These are phyloP conservation scores for Periconia digitata DNA, from an alignment of 2,329 filamentous ascomycete genomes.

Conservation along the genomic window DNA sequence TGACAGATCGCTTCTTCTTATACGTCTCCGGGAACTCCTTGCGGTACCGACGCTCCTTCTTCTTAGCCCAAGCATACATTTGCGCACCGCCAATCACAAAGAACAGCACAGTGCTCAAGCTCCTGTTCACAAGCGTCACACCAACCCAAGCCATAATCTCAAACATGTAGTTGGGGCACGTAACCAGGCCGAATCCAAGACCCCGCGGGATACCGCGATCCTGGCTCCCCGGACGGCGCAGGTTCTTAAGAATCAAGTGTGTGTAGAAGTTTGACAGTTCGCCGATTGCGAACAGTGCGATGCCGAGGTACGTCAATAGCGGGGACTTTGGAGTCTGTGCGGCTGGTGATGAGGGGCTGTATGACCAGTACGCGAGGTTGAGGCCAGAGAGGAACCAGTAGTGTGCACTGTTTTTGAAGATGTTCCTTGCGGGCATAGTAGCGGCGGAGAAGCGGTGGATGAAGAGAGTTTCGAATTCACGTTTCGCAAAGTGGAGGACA, in stretches of 20 bases:
- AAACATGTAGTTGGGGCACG: conserved; percentile 97
- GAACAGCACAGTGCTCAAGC: conserved; percentile 77
- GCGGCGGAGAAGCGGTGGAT: conserved; percentile 92
- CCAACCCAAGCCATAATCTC: conserved; percentile 86
- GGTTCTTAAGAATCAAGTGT: conserved; percentile 74
- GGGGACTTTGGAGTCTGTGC: conserved; percentile 56
- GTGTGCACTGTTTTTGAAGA: conserved; percentile 92
- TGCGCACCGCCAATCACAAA: conserved; percentile 70
- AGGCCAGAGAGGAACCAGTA: conserved; percentile 88
- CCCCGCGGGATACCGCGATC: conserved; percentile 87
- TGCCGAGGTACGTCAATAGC: conserved; percentile 59
- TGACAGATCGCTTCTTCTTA: conserved; percentile 86
- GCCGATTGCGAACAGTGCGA: conserved; percentile 73
- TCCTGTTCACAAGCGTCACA: conserved; percentile 76
- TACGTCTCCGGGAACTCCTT: conserved; percentile 92
- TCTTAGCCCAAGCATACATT: conserved; percentile 86
- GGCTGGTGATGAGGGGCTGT: conserved; percentile 71
- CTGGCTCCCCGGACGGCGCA: conserved; percentile 74
- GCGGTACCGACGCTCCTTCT: conserved; percentile 89
- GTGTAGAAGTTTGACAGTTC: conserved; percentile 80
- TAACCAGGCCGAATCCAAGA: conserved; percentile 82
- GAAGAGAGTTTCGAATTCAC: conserved; percentile 91
- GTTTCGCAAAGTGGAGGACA: conserved; percentile 85
- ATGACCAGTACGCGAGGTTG: conserved; percentile 82
- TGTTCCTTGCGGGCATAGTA: conserved; percentile 89